phyloP scores from a whole-genome alignment of 257 asterid species.

The Catharanthus roseus region DNA sequence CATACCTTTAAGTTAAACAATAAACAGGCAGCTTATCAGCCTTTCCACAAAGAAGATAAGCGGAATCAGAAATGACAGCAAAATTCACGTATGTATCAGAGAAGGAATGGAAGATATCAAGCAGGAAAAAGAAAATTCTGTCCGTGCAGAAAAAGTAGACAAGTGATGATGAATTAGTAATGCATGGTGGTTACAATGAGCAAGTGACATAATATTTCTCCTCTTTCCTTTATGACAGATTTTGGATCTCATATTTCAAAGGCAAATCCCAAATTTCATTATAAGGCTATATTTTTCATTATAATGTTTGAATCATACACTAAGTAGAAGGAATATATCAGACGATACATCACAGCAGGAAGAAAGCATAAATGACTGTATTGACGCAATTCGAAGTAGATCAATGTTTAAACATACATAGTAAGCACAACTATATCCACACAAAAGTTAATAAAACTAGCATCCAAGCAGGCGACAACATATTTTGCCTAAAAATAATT shows the following conservation, averaged over 20 bases:
- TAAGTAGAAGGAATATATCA: neutral
- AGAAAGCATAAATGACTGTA: neutral
- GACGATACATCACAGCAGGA: neutral
- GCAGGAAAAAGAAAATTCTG: neutral
- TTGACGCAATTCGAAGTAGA: neutral
- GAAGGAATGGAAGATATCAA: neutral
- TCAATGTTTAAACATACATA: neutral
- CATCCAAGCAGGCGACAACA: neutral
- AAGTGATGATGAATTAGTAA: neutral
- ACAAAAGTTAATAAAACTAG: too few species aligned
- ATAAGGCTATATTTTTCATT: too few species aligned
- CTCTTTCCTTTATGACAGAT: neutral
- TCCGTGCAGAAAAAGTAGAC: neutral
- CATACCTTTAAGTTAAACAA: conserved; percentile 22
- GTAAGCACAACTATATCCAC: neutral
- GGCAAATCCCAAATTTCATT: neutral
- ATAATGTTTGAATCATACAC: neutral
- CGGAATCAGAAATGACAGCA: neutral
- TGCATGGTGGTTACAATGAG: neutral
- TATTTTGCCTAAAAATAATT: neutral
- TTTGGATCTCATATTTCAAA: neutral
- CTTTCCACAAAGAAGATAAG: neutral
- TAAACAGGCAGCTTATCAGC: neutral
- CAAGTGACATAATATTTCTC: neutral
- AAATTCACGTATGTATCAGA: neutral